These are phyloP conservation scores for Plectosphaerella cucumerina DNA, from an alignment of 2,329 filamentous ascomycete species.

Conservation along the genomic window DNA sequence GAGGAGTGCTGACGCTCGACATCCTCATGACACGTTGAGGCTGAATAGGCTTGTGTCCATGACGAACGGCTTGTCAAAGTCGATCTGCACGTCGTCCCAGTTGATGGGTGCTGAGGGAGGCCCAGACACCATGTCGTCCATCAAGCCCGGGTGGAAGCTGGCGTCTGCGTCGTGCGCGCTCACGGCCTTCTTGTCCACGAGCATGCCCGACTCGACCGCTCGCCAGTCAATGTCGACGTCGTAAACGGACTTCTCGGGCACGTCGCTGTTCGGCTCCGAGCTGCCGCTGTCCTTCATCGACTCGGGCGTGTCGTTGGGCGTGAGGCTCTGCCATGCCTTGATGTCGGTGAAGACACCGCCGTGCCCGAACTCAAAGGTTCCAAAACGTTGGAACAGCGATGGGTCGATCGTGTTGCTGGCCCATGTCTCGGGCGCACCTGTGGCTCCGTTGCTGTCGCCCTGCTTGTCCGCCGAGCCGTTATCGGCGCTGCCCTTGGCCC, in stretches of 20 bases:
- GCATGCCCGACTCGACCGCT: conserved; percentile 40
- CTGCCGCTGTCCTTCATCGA: conserved; percentile 56
- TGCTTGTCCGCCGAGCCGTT: conserved; percentile 23
- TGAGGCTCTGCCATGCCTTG: conserved; percentile 48
- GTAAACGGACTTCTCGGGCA: conserved; percentile 49
- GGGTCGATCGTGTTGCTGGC: conserved; percentile 32
- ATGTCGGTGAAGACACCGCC: conserved; percentile 49
- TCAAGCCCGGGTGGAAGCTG: conserved; percentile 17
- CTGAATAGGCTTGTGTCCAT: conserved; percentile 40
- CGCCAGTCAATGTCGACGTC: conserved; percentile 51
- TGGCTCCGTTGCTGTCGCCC: conserved; percentile 17
- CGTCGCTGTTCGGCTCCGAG: conserved; percentile 60
- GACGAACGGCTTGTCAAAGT: conserved; percentile 50
- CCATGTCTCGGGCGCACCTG: conserved; percentile 23
- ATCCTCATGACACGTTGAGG: conserved; percentile 21
- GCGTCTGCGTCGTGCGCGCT: conserved; percentile 12
- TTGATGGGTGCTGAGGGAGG: conserved; percentile 9
- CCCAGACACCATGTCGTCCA: conserved; percentile 8
- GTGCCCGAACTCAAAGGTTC: conserved; percentile 33
- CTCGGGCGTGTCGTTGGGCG: conserved; percentile 61
- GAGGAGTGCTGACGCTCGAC: neutral
- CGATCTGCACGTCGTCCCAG: conserved; percentile 47
- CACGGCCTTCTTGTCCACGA: conserved; percentile 36
- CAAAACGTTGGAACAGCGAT: conserved; percentile 38
- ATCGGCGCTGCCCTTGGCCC: conserved; percentile 20